Conservation (phyloP, 2,329 filamentous ascomycete species). For the Penicillium sp. region DNA sequence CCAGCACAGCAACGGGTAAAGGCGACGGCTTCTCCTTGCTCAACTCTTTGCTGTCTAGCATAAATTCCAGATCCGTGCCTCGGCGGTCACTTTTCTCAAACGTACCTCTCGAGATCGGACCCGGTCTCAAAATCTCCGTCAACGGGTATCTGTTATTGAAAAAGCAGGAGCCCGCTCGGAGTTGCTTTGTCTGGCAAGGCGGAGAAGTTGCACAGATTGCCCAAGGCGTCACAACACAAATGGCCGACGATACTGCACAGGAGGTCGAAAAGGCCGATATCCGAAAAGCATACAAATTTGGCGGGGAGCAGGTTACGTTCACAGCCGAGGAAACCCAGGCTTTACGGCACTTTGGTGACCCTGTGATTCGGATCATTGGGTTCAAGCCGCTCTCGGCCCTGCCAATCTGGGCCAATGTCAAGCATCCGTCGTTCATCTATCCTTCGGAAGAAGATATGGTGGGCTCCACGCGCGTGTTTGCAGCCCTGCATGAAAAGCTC, state of each 20-base stretch:
- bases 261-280: constrained; percentile 79
- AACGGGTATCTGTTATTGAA: constrained; percentile 92
- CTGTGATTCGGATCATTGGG: constrained; percentile 83
- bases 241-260: constrained; percentile 75
- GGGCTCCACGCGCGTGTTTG: constrained; percentile 90
- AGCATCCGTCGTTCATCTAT: constrained; percentile 89
- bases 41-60: constrained; percentile 77
- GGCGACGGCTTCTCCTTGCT: constrained; percentile 78
- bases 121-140: constrained; percentile 80
- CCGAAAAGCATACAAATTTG: constrained; percentile 93
- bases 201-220: constrained; percentile 85
- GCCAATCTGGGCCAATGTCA: constrained; percentile 80
- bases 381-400: constrained; percentile 81
- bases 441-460: constrained; percentile 88
- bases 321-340: constrained; percentile 77
- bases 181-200: constrained; percentile 83
- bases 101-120: constrained; percentile 83
- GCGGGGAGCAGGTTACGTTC: constrained; percentile 85
- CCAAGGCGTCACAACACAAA: constrained; percentile 69
- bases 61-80: constrained; percentile 86
- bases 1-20: constrained; percentile 62
- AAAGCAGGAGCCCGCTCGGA: constrained; percentile 76
- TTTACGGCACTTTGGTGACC: constrained; percentile 78
- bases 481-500: constrained; percentile 86
- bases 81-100: constrained; percentile 85